Evolutionary conservation across 202 grass and related monocot genomes (phyloP).

Genomic region (Zoysia matrella): DNA sequence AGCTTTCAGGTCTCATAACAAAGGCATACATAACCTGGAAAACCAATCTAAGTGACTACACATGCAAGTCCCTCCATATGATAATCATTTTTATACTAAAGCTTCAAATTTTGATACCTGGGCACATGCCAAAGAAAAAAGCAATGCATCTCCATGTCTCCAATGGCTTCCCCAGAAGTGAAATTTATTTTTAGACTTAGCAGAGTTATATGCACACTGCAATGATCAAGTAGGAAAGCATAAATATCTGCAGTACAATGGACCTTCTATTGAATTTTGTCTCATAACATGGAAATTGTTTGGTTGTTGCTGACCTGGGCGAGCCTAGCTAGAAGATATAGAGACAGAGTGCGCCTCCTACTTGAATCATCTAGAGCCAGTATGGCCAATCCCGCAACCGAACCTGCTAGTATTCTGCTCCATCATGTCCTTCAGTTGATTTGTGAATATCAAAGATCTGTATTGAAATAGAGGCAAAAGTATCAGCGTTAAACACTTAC

Average conservation of each 20-base stretch:
- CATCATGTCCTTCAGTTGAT: constrained; percentile 84
- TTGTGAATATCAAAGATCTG: constrained; percentile 52
- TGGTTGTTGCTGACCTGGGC: constrained; percentile 66
- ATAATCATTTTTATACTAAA: constrained; percentile 36
- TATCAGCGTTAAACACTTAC: constrained; percentile 60
- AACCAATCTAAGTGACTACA: constrained; percentile 35
- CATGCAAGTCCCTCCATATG: constrained; percentile 3
- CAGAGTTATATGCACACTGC: constrained; percentile 99
- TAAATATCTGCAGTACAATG: constrained; percentile 23
- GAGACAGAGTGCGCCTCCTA: constrained; percentile 89
- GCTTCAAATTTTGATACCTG: constrained; percentile 62
- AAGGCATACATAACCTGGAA: constrained; percentile 99
- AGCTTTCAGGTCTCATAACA: constrained; percentile 97
- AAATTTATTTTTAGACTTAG: constrained; percentile 96
- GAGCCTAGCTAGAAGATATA: constrained; percentile 98
- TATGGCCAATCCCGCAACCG: constrained; percentile 92
- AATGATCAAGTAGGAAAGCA: constrained; percentile 39
- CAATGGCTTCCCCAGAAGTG: constrained; percentile 96
- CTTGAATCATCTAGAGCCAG: constrained; percentile 92
- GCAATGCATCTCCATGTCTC: constrained; percentile 96
- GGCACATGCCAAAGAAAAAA: constrained; percentile 92
- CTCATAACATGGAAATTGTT: constrained; percentile 29
- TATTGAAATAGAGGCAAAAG: constrained; percentile 14
- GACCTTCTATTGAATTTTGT: constrained; percentile 2
- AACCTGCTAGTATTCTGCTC: constrained; percentile 98